Evolutionary conservation across 345 rosid species (phyloP), one percentile per base, ranked within the genome.

Genomic region (Arabis hirsuta): DNA sequence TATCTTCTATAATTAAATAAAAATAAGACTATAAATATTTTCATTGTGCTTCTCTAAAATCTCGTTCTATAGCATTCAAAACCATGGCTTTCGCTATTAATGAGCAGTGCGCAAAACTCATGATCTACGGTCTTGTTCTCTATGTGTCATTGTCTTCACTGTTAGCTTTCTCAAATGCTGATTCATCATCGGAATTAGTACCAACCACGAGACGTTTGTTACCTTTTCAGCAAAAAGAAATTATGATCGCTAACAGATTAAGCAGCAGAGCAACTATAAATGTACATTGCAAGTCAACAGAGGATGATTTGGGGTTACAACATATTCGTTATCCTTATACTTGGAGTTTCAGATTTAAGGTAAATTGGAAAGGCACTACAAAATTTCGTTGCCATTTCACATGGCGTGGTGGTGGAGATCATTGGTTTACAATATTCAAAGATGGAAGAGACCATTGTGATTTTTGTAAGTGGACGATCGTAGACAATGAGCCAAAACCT

Each of bases 321-420:
- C 72, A 54, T 43, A 27, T 66, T 7, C 47, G 14, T n/a, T 36
- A 0, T 5, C 0, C 0, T 6, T 3, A 6, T 2, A 3, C 0
- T 2, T 53, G 29, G 19, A 2, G 4, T 26, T 54, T 67, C 29
- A 41, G 3, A 42, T 67, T 67, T 29, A 54, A 4, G 2, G 71
- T 53, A 24, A 66, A 66, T 53, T 67, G 58, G 72, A 54, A 24
- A 67, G 42, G 42, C 12, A 41, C 53, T 1, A 67, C 72, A 5
- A 67, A 54, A 3, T 67, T 67, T 12, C 27, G 12, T 6, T 67
- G 72, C 6, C 72, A 54, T 54, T 0, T 67, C 2, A 67, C 61
- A 2, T 67, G 62, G 62, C 44, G 9, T 3, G 52, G 62, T 13
- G 71, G 71, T 54, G 72, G 72, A 42, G 62, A 54, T 54, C 72